phyloP scores from a whole-genome alignment of 352 stramenopile genomes.

The Phytophthora multivora region DNA sequence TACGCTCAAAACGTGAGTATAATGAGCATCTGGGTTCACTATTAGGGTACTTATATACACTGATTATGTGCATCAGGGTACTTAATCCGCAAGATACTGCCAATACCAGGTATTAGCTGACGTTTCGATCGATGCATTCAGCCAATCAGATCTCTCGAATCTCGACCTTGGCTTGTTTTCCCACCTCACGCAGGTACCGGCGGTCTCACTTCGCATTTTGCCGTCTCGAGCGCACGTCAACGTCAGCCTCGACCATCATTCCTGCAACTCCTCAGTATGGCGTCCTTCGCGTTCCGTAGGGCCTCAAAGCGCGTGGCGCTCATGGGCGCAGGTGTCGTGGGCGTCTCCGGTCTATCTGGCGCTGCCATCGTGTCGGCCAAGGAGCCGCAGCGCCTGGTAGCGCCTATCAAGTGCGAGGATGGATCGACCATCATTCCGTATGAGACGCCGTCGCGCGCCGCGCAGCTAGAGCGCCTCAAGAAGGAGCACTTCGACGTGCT shows the following conservation, averaged over 20 bases:
- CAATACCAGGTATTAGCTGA: too few species aligned
- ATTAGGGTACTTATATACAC: too few species aligned
- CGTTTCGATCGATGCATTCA: not conserved
- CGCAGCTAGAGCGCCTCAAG: slow-evolving; percentile 83
- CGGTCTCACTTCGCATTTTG: slow-evolving; percentile 50
- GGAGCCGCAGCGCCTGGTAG: slow-evolving; percentile 66
- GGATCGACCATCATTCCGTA: slow-evolving; percentile 85
- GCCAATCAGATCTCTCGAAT: slow-evolving; percentile 4
- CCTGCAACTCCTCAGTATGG: slow-evolving; percentile 37
- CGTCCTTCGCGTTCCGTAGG: slow-evolving; percentile 63
- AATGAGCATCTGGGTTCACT: too few species aligned
- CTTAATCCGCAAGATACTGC: too few species aligned
- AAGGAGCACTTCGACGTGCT: slow-evolving; percentile 93
- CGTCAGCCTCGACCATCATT: slow-evolving; percentile 17
- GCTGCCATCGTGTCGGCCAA: slow-evolving; percentile 75
- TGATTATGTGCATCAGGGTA: too few species aligned
- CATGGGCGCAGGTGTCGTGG: slow-evolving; percentile 51
- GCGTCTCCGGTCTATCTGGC: slow-evolving; percentile 59
- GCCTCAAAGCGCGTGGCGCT: slow-evolving; percentile 58
- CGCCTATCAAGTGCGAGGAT: slow-evolving; percentile 84
- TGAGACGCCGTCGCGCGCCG: slow-evolving; percentile 70
- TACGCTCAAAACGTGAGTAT: too few species aligned
- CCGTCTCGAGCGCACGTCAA: slow-evolving; percentile 16
- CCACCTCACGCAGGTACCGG: slow-evolving; percentile 4
- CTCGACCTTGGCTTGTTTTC: slow-evolving; percentile 9